phyloP scores from a whole-genome alignment of 2,329 filamentous ascomycete species.

The Fusarium sp. region DNA sequence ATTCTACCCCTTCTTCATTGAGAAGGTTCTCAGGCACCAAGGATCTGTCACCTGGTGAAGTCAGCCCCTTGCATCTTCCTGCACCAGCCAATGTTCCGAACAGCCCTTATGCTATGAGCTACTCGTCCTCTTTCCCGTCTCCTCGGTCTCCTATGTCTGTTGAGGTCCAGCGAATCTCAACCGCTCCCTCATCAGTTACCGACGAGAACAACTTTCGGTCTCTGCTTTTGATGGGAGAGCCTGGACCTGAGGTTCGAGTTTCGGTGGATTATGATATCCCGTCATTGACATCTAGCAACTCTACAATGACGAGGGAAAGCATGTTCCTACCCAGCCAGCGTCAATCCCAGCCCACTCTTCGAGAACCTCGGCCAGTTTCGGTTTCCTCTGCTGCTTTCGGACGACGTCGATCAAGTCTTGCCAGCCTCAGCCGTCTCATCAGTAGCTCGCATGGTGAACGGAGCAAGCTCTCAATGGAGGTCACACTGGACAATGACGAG shows the following conservation, averaged over 20 bases:
- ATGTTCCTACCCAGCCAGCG: constrained; percentile 58
- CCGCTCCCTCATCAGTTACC: constrained; percentile 77
- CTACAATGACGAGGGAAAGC: constrained; percentile 79
- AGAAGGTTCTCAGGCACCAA: constrained; percentile 54
- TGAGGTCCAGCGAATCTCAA: constrained; percentile 78
- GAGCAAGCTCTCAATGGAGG: constrained; percentile 79
- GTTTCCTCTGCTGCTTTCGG: constrained; percentile 71
- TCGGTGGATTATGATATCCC: constrained; percentile 78
- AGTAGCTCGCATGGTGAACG: constrained; percentile 79
- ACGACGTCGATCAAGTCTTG: constrained; percentile 78
- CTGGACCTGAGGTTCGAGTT: constrained; percentile 75
- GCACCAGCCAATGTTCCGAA: constrained; percentile 60
- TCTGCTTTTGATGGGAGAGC: constrained; percentile 74
- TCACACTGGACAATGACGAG: constrained; percentile 64
- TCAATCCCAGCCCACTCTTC: constrained; percentile 59
- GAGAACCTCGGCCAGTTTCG: constrained; percentile 69
- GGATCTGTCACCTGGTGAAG: constrained; percentile 63
- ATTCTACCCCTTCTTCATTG: constrained; percentile 59
- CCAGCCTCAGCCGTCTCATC: constrained; percentile 80
- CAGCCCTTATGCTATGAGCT: constrained; percentile 73
- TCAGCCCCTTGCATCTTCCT: constrained; percentile 58
- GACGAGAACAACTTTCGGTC: constrained; percentile 79
- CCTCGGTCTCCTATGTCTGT: constrained; percentile 76
- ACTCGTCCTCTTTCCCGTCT: constrained; percentile 74
- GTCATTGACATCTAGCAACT: constrained; percentile 79